These are phyloP conservation scores for Penicillium roqueforti DNA, from an alignment of 495 filamentous ascomycete species.

Conservation along the genomic window DNA sequence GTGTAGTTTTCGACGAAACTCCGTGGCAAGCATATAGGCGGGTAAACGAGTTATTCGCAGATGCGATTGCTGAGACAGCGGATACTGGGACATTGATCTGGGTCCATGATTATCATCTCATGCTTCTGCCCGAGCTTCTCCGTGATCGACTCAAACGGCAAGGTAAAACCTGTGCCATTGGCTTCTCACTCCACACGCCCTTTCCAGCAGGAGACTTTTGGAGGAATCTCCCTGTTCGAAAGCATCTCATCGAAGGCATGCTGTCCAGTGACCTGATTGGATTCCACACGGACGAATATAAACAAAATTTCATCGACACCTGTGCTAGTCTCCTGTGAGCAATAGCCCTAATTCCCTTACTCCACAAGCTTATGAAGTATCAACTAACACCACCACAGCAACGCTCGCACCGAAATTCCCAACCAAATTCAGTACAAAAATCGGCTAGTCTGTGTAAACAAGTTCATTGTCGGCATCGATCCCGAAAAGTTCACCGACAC, in stretches of 20 bases:
- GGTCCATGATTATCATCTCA: slow-evolving; percentile 96
- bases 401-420: slow-evolving; percentile 30
- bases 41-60: slow-evolving; percentile 83
- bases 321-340: slow-evolving; percentile 77
- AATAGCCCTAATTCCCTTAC: slow-evolving; percentile 50
- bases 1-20: slow-evolving; percentile 81
- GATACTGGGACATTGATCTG: slow-evolving; percentile 81
- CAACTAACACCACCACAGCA: slow-evolving; percentile 10
- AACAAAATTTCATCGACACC: slow-evolving; percentile 79
- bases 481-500: slow-evolving; percentile 83
- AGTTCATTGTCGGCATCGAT: slow-evolving; percentile 91
- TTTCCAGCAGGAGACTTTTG: slow-evolving; percentile 93
- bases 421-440: slow-evolving; percentile 76
- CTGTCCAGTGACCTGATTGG: slow-evolving; percentile 84
- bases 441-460: slow-evolving; percentile 68
- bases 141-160: slow-evolving; percentile 68
- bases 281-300: slow-evolving; percentile 95
- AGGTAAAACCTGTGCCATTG: slow-evolving; percentile 75
- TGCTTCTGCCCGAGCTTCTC: slow-evolving; percentile 84
- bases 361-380: not conserved
- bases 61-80: slow-evolving; percentile 65
- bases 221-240: slow-evolving; percentile 81
- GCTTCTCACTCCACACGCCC: slow-evolving; percentile 92
- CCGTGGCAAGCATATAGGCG: slow-evolving; percentile 83
- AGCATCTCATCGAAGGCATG: slow-evolving; percentile 73